Evolutionary conservation across 495 filamentous ascomycete species (phyloP).

Genomic region (Trichoderma erinaceum): DNA sequence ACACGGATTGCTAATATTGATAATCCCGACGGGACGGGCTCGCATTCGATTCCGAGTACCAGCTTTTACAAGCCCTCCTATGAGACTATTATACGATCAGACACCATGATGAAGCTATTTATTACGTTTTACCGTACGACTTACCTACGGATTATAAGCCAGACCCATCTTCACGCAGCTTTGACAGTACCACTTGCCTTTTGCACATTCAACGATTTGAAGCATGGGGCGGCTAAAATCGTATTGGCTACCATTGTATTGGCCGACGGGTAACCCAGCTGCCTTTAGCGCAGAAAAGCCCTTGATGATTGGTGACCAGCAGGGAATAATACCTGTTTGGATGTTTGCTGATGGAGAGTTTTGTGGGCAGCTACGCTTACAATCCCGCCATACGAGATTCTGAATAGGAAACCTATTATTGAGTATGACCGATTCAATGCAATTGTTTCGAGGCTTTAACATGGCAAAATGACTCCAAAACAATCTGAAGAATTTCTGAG

Average conservation of each 20-base stretch:
- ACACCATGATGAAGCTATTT: background rate
- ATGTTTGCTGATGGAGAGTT: background rate
- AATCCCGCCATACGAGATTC: background rate
- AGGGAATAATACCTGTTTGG: background rate
- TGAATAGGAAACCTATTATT: background rate
- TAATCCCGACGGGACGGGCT: background rate
- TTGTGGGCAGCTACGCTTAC: background rate
- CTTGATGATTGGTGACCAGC: background rate
- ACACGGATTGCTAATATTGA: background rate
- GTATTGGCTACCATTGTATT: background rate
- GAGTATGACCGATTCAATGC: too few relatives aligned
- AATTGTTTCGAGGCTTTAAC: too few relatives aligned
- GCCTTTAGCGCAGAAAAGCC: background rate
- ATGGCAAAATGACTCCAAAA: too few relatives aligned
- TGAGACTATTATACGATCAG: background rate
- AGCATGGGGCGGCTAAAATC: constrained; percentile 1
- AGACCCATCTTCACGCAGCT: background rate
- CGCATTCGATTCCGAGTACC: background rate
- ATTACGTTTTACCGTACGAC: background rate
- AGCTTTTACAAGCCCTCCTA: background rate
- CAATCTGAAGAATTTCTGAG: background rate
- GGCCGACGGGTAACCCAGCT: background rate
- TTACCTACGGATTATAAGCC: background rate
- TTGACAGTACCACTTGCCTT: background rate
- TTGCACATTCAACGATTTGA: background rate